These are phyloP conservation scores for Epicoccum nigrum DNA, from an alignment of 2,329 filamentous ascomycete species.

Conservation along the genomic window DNA sequence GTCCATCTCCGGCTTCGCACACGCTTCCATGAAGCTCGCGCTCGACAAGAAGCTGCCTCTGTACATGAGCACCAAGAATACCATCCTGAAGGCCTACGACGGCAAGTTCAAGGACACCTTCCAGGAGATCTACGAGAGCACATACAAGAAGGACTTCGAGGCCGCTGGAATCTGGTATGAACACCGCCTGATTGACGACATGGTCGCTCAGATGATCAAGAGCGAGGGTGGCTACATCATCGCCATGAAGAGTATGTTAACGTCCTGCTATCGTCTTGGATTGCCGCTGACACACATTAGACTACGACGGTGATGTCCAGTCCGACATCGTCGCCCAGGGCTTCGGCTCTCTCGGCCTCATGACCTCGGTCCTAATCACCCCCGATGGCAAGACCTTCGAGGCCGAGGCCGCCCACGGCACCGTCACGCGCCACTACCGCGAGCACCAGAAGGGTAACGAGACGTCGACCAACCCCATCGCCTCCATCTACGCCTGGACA, in stretches of 20 bases:
- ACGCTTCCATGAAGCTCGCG: slow-evolving; percentile 95
- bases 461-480: slow-evolving; percentile 98
- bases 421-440: slow-evolving; percentile 96
- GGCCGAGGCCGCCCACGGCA: slow-evolving; percentile 96
- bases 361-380: slow-evolving; percentile 97
- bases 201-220: slow-evolving; percentile 99
- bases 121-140: slow-evolving; percentile 89
- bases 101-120: slow-evolving; percentile 99
- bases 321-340: slow-evolving; percentile 98
- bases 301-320: slow-evolving; percentile 99
- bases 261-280: background rate
- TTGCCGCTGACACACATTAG: slow-evolving; percentile 54
- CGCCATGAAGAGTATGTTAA: slow-evolving; percentile 83
- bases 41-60: slow-evolving; percentile 86
- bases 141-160: slow-evolving; percentile 89
- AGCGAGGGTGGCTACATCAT: slow-evolving; percentile 95
- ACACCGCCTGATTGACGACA: slow-evolving; percentile 98
- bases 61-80: slow-evolving; percentile 99
- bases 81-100: slow-evolving; percentile 98
- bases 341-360: slow-evolving; percentile 95
- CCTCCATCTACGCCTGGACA: slow-evolving; percentile 99
- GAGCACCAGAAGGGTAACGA: slow-evolving; percentile 98
- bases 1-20: slow-evolving; percentile 92
- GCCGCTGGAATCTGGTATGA: slow-evolving; percentile 97
- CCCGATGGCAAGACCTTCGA: slow-evolving; percentile 97